phyloP scores from a whole-genome alignment of 2,329 filamentous ascomycete species.

The Chrysosporium queenslandicum region DNA sequence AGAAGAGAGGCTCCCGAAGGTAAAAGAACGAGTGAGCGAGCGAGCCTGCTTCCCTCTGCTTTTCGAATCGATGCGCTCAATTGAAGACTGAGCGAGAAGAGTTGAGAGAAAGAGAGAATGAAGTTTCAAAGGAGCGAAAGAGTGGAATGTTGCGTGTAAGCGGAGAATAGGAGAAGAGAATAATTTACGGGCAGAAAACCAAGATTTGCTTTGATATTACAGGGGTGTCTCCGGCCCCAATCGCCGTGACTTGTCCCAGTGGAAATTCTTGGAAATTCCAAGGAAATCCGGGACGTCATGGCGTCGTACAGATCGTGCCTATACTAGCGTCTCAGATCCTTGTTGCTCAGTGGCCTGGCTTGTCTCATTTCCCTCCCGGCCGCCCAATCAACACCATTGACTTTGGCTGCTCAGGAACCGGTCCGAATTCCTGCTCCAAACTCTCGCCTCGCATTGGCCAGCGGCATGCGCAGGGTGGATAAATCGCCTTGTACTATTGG shows the following conservation, averaged over 20 bases:
- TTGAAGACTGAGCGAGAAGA: slow-evolving; percentile 13
- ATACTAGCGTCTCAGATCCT: background rate
- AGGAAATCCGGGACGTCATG: background rate
- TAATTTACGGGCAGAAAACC: background rate
- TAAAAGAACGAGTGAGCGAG: slow-evolving; percentile 24
- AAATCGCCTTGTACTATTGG: background rate
- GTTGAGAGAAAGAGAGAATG: slow-evolving; percentile 4
- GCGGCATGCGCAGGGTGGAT: background rate
- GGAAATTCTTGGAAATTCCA: slow-evolving; percentile 1
- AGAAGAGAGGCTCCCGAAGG: slow-evolving; percentile 22
- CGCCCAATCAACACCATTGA: background rate
- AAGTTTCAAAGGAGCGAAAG: slow-evolving; percentile 22
- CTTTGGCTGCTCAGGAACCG: background rate
- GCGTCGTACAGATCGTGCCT: background rate
- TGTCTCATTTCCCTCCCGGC: background rate
- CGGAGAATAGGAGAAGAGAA: slow-evolving; percentile 1
- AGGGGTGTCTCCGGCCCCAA: background rate
- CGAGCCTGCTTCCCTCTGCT: background rate
- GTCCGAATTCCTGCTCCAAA: background rate
- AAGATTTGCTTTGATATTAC: background rate
- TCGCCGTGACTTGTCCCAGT: background rate
- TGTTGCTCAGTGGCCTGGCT: background rate
- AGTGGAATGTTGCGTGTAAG: background rate
- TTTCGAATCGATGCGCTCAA: background rate
- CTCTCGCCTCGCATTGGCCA: background rate